A percentile compares a stretch with the other conserved stretches of the same genome.
These are phyloP conservation scores for Lathyrus aphaca DNA, from an alignment of 306 rosid species.

Conservation along the genomic window DNA sequence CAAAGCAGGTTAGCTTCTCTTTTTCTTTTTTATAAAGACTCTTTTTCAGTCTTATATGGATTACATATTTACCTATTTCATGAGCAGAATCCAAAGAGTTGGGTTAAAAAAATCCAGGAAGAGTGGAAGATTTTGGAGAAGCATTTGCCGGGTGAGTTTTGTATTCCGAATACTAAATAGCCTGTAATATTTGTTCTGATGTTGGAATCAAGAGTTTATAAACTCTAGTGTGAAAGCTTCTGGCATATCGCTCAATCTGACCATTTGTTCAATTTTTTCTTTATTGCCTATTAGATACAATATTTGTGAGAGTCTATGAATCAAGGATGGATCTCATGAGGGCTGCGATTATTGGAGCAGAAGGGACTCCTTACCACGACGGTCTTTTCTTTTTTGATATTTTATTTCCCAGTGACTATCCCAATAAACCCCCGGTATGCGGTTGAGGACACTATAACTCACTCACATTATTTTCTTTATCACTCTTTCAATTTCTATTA, in stretches of 20 bases:
- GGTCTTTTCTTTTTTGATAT: slow-evolving; percentile 94
- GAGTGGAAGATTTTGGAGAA: slow-evolving; percentile 83
- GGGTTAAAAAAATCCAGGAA: slow-evolving; percentile 79
- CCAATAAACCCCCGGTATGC: slow-evolving; percentile 82
- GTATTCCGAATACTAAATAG: slow-evolving; percentile 22
- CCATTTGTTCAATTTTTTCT: slow-evolving; percentile 29
- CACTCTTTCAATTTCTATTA: slow-evolving; percentile 30
- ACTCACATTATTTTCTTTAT: slow-evolving; percentile 6
- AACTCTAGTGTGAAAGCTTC: slow-evolving; percentile 16
- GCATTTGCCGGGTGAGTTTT: slow-evolving; percentile 74
- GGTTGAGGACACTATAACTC: slow-evolving; percentile 27
- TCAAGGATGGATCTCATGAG: slow-evolving; percentile 90
- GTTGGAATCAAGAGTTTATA: background rate
- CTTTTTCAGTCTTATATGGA: slow-evolving; percentile 21
- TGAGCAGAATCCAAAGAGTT: slow-evolving; percentile 60
- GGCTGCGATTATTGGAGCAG: slow-evolving; percentile 93
- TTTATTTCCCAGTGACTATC: slow-evolving; percentile 73
- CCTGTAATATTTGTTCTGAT: slow-evolving; percentile 22
- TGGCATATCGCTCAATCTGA: background rate
- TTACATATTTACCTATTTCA: slow-evolving; percentile 34
- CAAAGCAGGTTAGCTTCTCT: slow-evolving; percentile 48
- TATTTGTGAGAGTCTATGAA: slow-evolving; percentile 83
- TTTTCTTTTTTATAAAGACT: background rate
- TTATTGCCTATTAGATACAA: slow-evolving; percentile 56
- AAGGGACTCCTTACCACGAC: slow-evolving; percentile 97